These are phyloP conservation scores for Areca catechu DNA, from an alignment of 176 grass and related monocot species.

Conservation along the genomic window DNA sequence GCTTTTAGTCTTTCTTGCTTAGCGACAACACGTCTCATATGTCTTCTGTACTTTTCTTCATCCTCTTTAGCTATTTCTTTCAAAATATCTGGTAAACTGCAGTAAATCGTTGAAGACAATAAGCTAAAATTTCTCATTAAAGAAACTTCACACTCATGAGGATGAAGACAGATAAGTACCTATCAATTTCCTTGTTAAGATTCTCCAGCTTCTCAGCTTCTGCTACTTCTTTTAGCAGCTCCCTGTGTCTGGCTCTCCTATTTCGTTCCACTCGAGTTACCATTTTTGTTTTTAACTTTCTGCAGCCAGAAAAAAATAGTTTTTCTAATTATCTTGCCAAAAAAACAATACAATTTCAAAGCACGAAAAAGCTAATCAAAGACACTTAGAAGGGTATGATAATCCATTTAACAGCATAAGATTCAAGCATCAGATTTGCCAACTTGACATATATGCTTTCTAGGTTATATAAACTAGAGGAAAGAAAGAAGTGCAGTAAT, in stretches of 20 bases:
- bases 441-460: too few relatives aligned
- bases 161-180: constrained; percentile 20
- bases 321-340: not conserved
- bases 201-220: constrained; percentile 50
- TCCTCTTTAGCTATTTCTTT: constrained; percentile 89
- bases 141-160: not conserved
- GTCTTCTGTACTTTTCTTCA: constrained; percentile 66
- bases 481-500: too few relatives aligned
- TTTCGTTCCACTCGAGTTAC: constrained; percentile 85
- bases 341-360: not conserved
- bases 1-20: constrained; percentile 64
- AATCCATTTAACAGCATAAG: too few relatives aligned
- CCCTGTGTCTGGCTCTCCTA: constrained; percentile 72
- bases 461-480: too few relatives aligned
- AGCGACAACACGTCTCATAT: constrained; percentile 39
- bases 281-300: constrained; percentile 64
- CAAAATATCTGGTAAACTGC: constrained; percentile 78
- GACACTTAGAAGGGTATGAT: too few relatives aligned
- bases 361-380: too few relatives aligned
- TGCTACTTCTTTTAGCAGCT: constrained; percentile 50
- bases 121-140: not conserved
- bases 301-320: constrained; percentile 12
- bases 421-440: too few relatives aligned
- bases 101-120: constrained; percentile 7
- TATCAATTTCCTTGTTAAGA: constrained; percentile 87